Conservation (phyloP, 75 land plant species). For the Pinus albicaulis region DNA sequence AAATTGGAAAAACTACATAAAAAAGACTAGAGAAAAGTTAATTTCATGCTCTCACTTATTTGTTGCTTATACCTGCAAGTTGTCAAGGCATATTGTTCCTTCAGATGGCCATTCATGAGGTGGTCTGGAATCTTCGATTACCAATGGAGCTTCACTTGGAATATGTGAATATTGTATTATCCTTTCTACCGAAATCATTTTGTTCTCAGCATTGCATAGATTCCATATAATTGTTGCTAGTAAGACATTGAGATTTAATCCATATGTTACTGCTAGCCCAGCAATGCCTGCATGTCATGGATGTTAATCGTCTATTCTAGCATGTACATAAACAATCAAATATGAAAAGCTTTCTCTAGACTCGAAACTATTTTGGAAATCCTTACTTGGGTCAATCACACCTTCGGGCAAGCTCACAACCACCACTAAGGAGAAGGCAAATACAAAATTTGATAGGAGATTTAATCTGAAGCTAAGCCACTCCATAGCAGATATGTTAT, state of each 20-base stretch:
- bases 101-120: constrained; percentile 69
- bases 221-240: constrained; percentile 72
- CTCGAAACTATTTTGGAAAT: not conserved
- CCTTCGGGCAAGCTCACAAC: constrained; percentile 80
- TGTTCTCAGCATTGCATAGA: constrained; percentile 79
- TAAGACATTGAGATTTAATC: constrained; percentile 55
- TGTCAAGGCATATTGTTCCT: constrained; percentile 64
- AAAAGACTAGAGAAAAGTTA: no score
- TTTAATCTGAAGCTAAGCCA: constrained; percentile 89
- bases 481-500: constrained; percentile 75
- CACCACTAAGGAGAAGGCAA: constrained; percentile 72
- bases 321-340: not conserved
- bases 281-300: constrained; percentile 66
- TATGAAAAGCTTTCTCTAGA: not conserved
- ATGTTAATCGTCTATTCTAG: not conserved
- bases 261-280: constrained; percentile 92
- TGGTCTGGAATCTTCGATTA: constrained; percentile 57
- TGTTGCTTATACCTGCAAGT: constrained; percentile 63
- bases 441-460: constrained; percentile 71
- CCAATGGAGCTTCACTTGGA: constrained; percentile 80
- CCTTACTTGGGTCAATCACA: constrained; percentile 69
- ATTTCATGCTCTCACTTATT: no score
- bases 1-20: no score
- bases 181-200: constrained; percentile 88
- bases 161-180: constrained; percentile 78